Percentiles rank a stretch among this genome's conserved stretches.
Conservation (phyloP, 345 rosid species). For the Moricandia arvensis region DNA sequence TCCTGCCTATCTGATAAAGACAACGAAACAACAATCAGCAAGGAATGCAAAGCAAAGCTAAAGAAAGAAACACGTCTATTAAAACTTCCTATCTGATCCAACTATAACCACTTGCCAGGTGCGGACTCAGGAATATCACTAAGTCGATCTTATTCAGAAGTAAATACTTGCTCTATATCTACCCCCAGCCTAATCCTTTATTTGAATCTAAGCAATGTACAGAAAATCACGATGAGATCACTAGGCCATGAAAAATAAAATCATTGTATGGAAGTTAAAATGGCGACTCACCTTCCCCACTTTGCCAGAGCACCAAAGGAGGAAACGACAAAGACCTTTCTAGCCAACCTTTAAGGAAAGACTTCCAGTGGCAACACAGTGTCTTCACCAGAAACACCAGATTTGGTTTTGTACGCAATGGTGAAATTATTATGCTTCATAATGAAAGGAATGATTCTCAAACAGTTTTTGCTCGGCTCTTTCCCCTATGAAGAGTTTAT, state of each 20-base stretch:
- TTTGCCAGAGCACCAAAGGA: constrained; percentile 60
- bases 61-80: neutral
- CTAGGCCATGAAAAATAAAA: constrained; percentile 10
- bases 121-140: constrained; percentile 6
- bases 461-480: constrained; percentile 57
- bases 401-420: constrained; percentile 41
- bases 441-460: constrained; percentile 69
- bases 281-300: constrained; percentile 55
- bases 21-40: constrained; percentile 25
- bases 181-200: constrained; percentile 24
- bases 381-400: constrained; percentile 38
- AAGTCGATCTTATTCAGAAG: neutral
- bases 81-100: constrained; percentile 20
- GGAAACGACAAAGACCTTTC: constrained; percentile 65
- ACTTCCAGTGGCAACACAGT: constrained; percentile 42
- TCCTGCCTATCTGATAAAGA: constrained; percentile 67
- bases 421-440: constrained; percentile 49
- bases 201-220: constrained; percentile 4
- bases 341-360: constrained; percentile 65
- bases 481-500: constrained; percentile 79
- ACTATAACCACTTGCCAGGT: no score
- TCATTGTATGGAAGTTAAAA: neutral
- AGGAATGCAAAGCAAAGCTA: constrained; percentile 10
- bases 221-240: constrained; percentile 6
- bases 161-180: constrained; percentile 4